Conservation (phyloP, 31 red algal genomes). For the Pterothamnion heteromorphum region DNA sequence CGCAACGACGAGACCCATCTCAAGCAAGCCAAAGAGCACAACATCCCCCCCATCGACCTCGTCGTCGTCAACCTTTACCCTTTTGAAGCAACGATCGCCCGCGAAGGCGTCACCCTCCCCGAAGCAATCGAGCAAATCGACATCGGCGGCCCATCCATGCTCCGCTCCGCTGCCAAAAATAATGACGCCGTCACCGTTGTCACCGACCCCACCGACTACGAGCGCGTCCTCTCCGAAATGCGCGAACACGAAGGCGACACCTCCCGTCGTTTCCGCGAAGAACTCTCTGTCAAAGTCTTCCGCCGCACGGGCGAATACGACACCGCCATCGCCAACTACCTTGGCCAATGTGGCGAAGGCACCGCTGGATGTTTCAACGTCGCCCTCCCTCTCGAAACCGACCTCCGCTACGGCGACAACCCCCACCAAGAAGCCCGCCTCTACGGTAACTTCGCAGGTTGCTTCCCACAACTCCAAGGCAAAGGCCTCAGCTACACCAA, state of each 20-base stretch:
- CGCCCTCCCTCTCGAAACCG: no score
- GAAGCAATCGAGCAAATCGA: constrained; percentile 90
- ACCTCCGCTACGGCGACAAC: constrained; percentile 99
- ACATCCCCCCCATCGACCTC: constrained; percentile 79
- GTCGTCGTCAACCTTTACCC: constrained; percentile 96
- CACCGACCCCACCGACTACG: constrained; percentile 80
- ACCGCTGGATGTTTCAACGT: no score
- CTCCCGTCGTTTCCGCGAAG: background rate
- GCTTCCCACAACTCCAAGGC: constrained; percentile 64
- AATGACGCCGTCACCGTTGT: constrained; percentile 78
- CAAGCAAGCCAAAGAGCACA: constrained; percentile 50
- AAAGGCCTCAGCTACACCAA: constrained; percentile 98
- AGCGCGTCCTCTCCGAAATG: constrained; percentile 69
- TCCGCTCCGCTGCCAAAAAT: constrained; percentile 95
- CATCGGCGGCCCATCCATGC: constrained; percentile 88
- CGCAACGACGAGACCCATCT: constrained; percentile 64
- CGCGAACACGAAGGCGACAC: constrained; percentile 65
- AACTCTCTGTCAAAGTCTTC: constrained; percentile 45
- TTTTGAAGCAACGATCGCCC: constrained; percentile 72
- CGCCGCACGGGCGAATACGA: constrained; percentile 76
- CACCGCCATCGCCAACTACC: constrained; percentile 50
- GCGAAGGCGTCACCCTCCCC: constrained; percentile 55
- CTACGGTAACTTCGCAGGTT: constrained; percentile 30
- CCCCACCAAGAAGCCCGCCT: constrained; percentile 89
- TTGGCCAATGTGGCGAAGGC: no score